phyloP scores from a whole-genome alignment of 1,284 basidiomycete genomes.

The Heliocybe sulcata region DNA sequence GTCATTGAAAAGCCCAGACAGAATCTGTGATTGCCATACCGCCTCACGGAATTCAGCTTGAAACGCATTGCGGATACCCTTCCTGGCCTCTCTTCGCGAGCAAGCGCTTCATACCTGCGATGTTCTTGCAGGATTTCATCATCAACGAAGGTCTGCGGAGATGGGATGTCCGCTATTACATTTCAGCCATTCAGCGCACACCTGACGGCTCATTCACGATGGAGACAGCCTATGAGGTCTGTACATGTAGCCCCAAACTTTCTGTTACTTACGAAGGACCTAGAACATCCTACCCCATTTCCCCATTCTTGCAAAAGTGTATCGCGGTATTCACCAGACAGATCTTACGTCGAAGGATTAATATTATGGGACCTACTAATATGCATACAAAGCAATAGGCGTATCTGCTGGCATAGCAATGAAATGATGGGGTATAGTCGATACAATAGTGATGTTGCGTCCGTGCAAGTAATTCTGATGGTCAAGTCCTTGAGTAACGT shows the following conservation, averaged over 20 bases:
- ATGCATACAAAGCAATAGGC: background rate
- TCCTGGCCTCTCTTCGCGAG: constrained; percentile 34
- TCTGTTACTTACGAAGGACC: background rate
- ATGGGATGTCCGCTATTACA: constrained; percentile 67
- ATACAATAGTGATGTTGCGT: background rate
- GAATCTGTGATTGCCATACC: constrained; percentile 66
- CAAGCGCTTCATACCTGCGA: constrained; percentile 53
- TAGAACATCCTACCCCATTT: constrained; percentile 63
- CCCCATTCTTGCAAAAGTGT: constrained; percentile 50
- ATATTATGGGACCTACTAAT: background rate
- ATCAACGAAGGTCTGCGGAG: constrained; percentile 67
- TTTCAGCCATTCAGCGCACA: constrained; percentile 39
- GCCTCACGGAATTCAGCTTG: constrained; percentile 62
- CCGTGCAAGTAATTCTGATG: background rate
- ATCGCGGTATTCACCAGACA: constrained; percentile 43
- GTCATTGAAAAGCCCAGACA: constrained; percentile 18
- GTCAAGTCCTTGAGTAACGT: background rate
- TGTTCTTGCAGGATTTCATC: constrained; percentile 48
- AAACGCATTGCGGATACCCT: constrained; percentile 54
- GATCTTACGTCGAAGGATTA: constrained; percentile 14
- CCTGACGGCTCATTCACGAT: constrained; percentile 23
- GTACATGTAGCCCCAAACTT: constrained; percentile 10
- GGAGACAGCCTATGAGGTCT: constrained; percentile 48
- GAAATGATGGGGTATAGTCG: background rate
- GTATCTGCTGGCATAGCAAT: background rate